Base-by-base conservation (phyloP, 2,329 filamentous ascomycete species). In the Aspergillus awamori region DNA sequence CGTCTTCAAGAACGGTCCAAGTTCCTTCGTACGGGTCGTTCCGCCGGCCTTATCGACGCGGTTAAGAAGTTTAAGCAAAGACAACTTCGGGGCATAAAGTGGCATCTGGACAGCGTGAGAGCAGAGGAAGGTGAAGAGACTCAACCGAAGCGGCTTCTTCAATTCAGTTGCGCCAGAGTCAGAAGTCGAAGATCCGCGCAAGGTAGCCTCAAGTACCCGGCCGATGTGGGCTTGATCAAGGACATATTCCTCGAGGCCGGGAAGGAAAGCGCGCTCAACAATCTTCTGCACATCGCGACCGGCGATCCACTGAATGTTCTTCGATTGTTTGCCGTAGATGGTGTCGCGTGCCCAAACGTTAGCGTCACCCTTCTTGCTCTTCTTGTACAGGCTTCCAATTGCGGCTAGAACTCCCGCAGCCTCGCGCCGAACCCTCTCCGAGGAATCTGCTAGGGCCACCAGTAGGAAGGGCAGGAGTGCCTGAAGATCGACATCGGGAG, bases 381-480 rank as follows among this genome's bases (percentile, higher is more conserved):
- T 74, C 51, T 74, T 77, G 67, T 86, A 86, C 3, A 82, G 72
- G 8, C 75, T 74, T 11, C 83, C 81, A 11, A 93, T 70, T 3
- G 84, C 80, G 26, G 85, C 77, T 33, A 92, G 73, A 33, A 93
- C 81, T 55, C 89, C 85, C 22, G 89, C 87, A 20, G 93, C 90
- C 54, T 91, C 87, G 63, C 88, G 87, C 48, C 93, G 89, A 45
- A 97, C 89, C 63, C 87, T 87, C 64, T 89, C 87, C 1, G 91
- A 91, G 5, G 87, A 79, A 73, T 98, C 94, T 24, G 86, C 83
- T 17, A 98, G 83, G 22, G 90, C 90, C 39, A 85, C 82, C 49
- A 97, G 79, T 33, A 89, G 81, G 76, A 96, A 97, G 2, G 94
- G 94, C n/a, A 97, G 72, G 17, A 97, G 74, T 10, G 87, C 85